Evolutionary conservation across 176 grass and related monocot species (phyloP), one percentile per base, ranked within the genome.

Genomic region (Musa troglodytarum): DNA sequence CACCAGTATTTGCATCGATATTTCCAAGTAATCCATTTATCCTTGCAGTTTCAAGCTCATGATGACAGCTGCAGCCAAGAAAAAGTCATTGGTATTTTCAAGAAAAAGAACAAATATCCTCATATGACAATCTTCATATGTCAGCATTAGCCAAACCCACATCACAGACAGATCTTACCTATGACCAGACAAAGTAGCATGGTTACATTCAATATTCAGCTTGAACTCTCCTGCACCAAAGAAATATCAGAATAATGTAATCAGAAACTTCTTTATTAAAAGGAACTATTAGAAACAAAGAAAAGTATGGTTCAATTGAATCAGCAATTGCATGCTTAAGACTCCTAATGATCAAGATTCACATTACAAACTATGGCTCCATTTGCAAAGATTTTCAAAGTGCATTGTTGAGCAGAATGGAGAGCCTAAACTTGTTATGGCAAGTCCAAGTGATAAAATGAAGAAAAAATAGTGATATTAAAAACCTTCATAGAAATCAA

Each of bases 201-300:
- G 95, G 84, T 99, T 99, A 84, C 88, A 94, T 74, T 94, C 95
- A 21, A 99, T 89, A 83, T 99, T 99, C 74, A 99, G 80, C 83
- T 94, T 99, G 86, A 94, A 99, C 26, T 94, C 95, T 66, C 86
- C 95, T 94, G 88, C 69, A 80, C 23, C 57, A 57, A 21, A n/a
- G 11, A 43, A 43, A 55, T 49, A 49, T 63, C 53, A 53, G 12
- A 63, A 53, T 65, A n/a, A 65, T 75, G 17, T 51, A 12, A 29
- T 8, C 54, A 53, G 11, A 53, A 25, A 61, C 1, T 61, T n/a
- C 8, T 61, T 61, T 61, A 61, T n/a, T 61, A 20, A 21, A 43
- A 61, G 17, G 17, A 7, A 19, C 14, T 61, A 57, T 5, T n/a
- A 61, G 34, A 43, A 61, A 61, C 4, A 17, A 61, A 20, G 17